These are phyloP conservation scores for Rhododendron mucronatum DNA, from an alignment of 148 eudicot genomes.

Conservation along the genomic window DNA sequence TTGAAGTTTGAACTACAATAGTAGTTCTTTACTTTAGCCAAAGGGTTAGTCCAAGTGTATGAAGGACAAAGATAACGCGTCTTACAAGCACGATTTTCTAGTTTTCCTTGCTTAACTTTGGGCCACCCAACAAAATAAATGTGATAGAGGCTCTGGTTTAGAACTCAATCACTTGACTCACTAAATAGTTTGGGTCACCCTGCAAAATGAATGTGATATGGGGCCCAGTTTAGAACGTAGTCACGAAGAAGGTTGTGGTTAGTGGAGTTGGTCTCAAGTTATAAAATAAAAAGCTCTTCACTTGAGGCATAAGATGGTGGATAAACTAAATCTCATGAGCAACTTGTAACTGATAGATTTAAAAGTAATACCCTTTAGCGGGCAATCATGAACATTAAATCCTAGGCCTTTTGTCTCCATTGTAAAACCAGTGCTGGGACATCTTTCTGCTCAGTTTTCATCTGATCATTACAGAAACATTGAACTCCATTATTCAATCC, in stretches of 20 bases:
- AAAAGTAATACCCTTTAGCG: not conserved
- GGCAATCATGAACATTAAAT: not conserved
- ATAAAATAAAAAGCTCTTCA: not conserved
- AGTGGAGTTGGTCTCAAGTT: no score
- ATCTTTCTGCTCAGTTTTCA: not conserved
- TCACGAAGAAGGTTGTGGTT: not conserved
- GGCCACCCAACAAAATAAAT: not conserved
- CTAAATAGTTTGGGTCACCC: not conserved
- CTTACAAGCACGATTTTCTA: not conserved
- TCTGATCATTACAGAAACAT: not conserved
- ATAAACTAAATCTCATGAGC: not conserved
- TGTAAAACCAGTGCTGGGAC: no score
- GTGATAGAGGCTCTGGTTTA: not conserved
- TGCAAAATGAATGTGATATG: not conserved
- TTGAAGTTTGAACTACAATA: not conserved
- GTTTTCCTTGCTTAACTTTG: not conserved
- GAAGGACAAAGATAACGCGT: not conserved
- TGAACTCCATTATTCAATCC: not conserved
- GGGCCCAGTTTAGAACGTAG: not conserved
- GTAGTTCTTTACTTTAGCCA: not conserved
- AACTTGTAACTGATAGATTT: not conserved
- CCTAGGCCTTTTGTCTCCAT: not conserved
- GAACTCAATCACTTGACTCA: no score
- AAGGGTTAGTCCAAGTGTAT: not conserved
- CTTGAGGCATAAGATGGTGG: not conserved